Evolutionary conservation across 257 asterid species (phyloP), one percentile per base, ranked within the genome.

Genomic region (Prunella vulgaris): DNA sequence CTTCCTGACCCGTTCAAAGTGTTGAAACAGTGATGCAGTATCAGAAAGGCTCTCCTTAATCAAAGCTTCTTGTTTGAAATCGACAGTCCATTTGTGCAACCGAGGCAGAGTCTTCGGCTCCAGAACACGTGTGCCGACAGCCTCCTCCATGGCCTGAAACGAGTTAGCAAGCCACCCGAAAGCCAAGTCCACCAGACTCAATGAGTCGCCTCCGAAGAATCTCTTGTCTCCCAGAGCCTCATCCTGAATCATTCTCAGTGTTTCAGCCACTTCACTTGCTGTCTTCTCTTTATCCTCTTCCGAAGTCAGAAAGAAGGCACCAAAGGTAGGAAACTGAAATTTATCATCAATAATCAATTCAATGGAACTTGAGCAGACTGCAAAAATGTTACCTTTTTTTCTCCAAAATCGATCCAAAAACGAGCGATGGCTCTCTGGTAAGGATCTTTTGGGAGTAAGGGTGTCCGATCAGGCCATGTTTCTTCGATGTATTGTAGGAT

Each of bases 401-500:
- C 63, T 58, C 64, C 9, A n/a, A n/a, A n/a, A n/a, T n/a, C n/a
- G n/a, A n/a, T 46, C 84, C 81, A 79, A 54, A 82, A 73, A 15
- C 80, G 72, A 69, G 84, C 82, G 58, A 58, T 21, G 60, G 80
- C 81, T 71, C 77, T 62, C 59, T 76, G 74, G 2, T 73, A 66
- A 40, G 86, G 78, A 76, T 79, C 84, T 32, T 46, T 14, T 5
- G 84, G 80, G 51, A 79, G 60, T 66, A 82, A 73, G 20, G 82
- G 74, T 25, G 51, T 61, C 18, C 4, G 60, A 70, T 63, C 66
- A 0, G 78, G 76, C 84, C 84, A 82, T 42, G 77, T 66, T 58
- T 82, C 86, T 49, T 82, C 82, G 7, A 82, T 76, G 56, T 76
- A 82, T 25, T 82, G 18, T 3, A 82, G 73, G 65, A 82, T 82